Evolutionary conservation across 306 rosid genomes (phyloP).

Genomic region (Ammopiptanthus mongolicus): DNA sequence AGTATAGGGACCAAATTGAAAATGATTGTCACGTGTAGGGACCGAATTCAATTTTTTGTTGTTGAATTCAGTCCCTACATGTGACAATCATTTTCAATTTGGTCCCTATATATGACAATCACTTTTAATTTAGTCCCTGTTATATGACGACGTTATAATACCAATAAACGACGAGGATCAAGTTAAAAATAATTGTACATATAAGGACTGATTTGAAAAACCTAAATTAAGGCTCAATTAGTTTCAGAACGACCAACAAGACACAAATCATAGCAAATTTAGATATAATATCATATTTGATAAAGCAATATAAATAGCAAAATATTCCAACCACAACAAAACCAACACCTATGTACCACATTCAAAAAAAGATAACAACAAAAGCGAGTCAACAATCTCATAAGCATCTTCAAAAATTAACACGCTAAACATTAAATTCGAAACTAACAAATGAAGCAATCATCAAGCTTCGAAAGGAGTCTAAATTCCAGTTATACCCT

Average conservation of each 20-base stretch:
- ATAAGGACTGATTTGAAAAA: no score
- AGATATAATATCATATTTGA: not conserved
- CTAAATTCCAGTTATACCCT: slow-evolving; percentile 14
- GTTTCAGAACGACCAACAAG: not conserved
- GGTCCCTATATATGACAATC: no score
- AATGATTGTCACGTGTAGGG: no score
- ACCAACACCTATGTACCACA: no score
- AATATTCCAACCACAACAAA: not conserved
- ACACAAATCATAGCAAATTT: not conserved
- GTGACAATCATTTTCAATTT: no score
- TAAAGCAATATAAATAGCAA: not conserved
- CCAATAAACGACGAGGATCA: no score
- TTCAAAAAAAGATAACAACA: not conserved
- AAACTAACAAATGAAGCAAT: not conserved
- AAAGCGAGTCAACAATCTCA: slow-evolving; percentile 28
- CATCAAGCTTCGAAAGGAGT: not conserved
- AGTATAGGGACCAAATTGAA: no score
- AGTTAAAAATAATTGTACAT: no score
- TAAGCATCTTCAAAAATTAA: slow-evolving; percentile 10
- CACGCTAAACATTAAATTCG: not conserved
- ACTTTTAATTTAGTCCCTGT: no score
- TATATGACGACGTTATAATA: no score
- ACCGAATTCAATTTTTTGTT: no score
- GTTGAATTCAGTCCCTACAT: no score
- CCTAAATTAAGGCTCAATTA: not conserved